A percentile compares a stretch with the other conserved stretches of the same genome.
phyloP scores from a whole-genome alignment of 495 filamentous ascomycete genomes.

The Aspergillus haitiensis region DNA sequence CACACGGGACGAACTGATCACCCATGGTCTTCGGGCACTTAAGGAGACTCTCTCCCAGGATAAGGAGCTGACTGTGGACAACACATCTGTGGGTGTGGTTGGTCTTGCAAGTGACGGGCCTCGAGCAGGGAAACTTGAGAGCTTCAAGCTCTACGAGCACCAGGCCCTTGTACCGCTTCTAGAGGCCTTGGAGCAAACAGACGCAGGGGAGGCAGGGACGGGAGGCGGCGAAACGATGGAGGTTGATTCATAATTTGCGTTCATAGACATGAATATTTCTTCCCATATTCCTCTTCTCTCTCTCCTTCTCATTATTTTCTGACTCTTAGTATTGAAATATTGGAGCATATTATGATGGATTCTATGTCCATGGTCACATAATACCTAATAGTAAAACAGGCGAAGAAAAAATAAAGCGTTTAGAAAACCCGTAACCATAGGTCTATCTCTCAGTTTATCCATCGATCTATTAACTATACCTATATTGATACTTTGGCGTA shows the following conservation, averaged over 20 bases:
- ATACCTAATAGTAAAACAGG: too few species aligned
- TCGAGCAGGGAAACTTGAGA: slow-evolving; percentile 57
- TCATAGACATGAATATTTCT: slow-evolving; percentile 43
- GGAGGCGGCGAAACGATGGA: slow-evolving; percentile 75
- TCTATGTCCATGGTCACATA: background rate
- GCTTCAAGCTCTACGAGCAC: slow-evolving; percentile 91
- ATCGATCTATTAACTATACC: slow-evolving; percentile 2
- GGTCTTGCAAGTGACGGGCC: slow-evolving; percentile 58
- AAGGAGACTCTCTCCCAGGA: slow-evolving; percentile 96
- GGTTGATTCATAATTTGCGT: slow-evolving; percentile 65
- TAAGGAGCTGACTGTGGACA: slow-evolving; percentile 94
- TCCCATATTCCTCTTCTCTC: slow-evolving; percentile 10
- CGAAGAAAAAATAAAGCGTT: too few species aligned
- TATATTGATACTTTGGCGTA: background rate
- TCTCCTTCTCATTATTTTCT: background rate
- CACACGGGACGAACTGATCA: slow-evolving; percentile 79
- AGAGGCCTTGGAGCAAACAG: slow-evolving; percentile 69
- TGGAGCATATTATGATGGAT: slow-evolving; percentile 1
- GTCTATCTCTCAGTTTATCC: slow-evolving; percentile 7
- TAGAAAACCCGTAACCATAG: too few species aligned
- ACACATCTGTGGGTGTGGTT: slow-evolving; percentile 86
- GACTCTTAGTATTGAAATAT: slow-evolving; percentile 1
- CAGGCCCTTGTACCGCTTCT: slow-evolving; percentile 70
- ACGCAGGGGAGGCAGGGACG: slow-evolving; percentile 61
- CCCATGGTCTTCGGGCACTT: slow-evolving; percentile 84